A percentile compares a stretch with the other conserved stretches of the same genome.
Conservation (phyloP, 331 rosid species). For the Prunus yedoensis region DNA sequence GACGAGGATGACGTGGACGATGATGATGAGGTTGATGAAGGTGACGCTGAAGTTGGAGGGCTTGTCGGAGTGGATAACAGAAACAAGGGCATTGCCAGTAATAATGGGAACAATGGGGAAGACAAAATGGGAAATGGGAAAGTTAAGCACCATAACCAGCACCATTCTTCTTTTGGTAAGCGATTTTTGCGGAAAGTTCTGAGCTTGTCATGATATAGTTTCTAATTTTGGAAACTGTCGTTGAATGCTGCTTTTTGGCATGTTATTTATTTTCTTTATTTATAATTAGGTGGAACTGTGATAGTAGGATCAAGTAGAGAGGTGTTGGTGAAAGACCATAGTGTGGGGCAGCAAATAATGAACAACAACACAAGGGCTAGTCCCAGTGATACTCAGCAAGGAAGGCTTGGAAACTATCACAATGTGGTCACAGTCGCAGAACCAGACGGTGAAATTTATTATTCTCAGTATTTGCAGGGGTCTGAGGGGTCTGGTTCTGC, state of each 20-base stretch:
- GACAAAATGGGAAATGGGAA: constrained; percentile 67
- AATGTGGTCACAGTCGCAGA: constrained; percentile 64
- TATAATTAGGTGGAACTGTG: constrained; percentile 30
- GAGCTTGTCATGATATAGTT: not conserved
- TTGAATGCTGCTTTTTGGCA: constrained; percentile 6
- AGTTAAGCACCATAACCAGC: constrained; percentile 34
- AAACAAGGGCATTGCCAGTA: constrained; percentile 41
- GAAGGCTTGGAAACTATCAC: constrained; percentile 59
- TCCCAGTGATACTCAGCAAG: constrained; percentile 34
- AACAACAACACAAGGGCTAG: constrained; percentile 41
- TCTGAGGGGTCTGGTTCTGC: constrained; percentile 63
- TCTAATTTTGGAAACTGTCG: constrained; percentile 11
- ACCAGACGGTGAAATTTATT: constrained; percentile 69
- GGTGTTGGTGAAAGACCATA: constrained; percentile 55
- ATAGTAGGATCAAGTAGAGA: constrained; percentile 64
- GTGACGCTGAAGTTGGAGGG: constrained; percentile 41
- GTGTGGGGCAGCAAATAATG: constrained; percentile 40
- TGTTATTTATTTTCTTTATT: not conserved
- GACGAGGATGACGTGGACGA: constrained; percentile 60
- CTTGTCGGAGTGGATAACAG: constrained; percentile 45
- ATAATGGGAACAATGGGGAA: constrained; percentile 33
- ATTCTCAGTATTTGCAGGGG: constrained; percentile 81
- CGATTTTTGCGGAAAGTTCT: not conserved
- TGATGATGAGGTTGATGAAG: constrained; percentile 29
- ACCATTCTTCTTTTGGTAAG: constrained; percentile 68